Base-by-base conservation (phyloP, 352 stramenopile genomes). In the Pythium vanterpoolii region DNA sequence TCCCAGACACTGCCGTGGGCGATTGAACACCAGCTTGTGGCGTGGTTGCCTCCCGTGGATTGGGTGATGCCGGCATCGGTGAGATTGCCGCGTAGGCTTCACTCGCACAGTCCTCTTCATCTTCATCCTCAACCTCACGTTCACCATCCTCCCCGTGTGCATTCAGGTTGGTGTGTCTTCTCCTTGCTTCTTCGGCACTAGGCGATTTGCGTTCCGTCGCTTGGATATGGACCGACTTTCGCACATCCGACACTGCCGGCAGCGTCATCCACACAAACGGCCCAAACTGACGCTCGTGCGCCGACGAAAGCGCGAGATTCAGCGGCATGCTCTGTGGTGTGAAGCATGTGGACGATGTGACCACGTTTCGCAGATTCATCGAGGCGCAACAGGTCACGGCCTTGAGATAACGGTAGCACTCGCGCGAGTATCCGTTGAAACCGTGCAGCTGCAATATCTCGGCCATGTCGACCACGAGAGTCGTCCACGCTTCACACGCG, bases 281-380 rank as follows among this genome's bases (percentile, higher is more conserved):
- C 1, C 58, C 64, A 24, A 34, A 45, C n/a, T 71, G 64, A 34
- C 56, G 60, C 19, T 60, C 64, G 26, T 53, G 34, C 7, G 46
- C 46, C 4, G 21, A 36, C 11, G 64, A 53, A 18, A 71, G 52
- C 10, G 58, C 48, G 5, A 71, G 45, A 9, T 31, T 52, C 0
- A 8, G 6, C 5, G 64, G 64, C 16, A 90, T 61, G n/a, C 62
- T 88, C 69, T 87, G 19, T 2, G 27, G 19, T 4, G 54, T 66
- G 23, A 81, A 92, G 7, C 75, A 45, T 11, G 61, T 79, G 4
- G 76, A 64, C 14, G 78, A 89, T 5, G 73, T 72, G 42, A 90
- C 77, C 26, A 90, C 64, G 42, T 89, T 90, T 3, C 84, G 71
- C 8, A 84, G 43, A 28, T 86, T 90, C 71, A 89, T 80, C 36